These are phyloP conservation scores for Russula dissimulans DNA, from an alignment of 768 basidiomycete species.

Conservation along the genomic window DNA sequence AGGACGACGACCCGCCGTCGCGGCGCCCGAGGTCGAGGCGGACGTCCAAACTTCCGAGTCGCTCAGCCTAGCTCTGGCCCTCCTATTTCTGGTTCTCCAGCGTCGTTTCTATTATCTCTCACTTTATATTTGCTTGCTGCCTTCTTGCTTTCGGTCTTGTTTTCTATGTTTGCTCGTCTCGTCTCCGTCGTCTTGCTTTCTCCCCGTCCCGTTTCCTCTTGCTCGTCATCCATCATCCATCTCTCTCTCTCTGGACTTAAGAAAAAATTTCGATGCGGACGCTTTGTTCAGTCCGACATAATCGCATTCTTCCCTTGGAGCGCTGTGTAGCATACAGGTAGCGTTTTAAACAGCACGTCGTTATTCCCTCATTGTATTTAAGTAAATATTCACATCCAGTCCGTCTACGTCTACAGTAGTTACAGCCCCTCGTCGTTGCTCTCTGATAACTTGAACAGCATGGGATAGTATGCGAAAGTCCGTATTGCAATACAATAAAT, in stretches of 20 bases:
- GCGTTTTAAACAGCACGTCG: not conserved
- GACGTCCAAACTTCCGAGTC: not conserved
- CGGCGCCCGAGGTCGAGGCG: not conserved
- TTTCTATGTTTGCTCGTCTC: not conserved
- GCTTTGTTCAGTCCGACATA: not conserved
- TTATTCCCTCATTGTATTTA: constrained; percentile 6
- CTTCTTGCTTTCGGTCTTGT: constrained; percentile 2
- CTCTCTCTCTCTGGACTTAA: not conserved
- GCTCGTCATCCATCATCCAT: not conserved
- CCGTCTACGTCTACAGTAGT: not conserved
- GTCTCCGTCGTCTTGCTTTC: not conserved
- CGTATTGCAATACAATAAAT: too few relatives aligned
- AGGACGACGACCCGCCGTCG: not conserved
- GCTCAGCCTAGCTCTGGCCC: too few relatives aligned
- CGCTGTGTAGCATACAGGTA: constrained; percentile 7
- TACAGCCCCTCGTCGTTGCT: not conserved
- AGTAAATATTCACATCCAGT: constrained; percentile 1
- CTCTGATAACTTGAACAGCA: not conserved
- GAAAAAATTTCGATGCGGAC: not conserved
- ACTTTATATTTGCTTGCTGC: not conserved
- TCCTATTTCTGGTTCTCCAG: not conserved
- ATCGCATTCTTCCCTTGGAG: constrained; percentile 3
- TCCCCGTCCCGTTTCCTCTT: not conserved
- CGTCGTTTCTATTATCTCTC: not conserved
- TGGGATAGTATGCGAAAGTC: not conserved